A percentile compares a stretch with the other conserved stretches of the same genome.
Conservation (phyloP, 1,284 basidiomycete species). For the Stereum hirsutum region DNA sequence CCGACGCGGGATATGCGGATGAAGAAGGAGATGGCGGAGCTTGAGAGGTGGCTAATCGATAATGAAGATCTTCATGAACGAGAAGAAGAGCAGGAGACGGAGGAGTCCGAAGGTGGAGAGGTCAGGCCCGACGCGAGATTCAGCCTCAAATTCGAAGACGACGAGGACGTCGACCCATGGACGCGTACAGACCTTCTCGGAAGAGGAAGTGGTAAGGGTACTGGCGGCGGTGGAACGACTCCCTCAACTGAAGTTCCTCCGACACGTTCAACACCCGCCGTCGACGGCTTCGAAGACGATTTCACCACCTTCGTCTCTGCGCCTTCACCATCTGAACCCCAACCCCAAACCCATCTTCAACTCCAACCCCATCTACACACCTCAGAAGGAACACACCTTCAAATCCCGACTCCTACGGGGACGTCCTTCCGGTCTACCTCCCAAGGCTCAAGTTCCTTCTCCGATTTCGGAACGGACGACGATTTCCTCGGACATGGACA, state of each 20-base stretch:
- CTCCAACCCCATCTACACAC: too few relatives aligned
- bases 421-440: too few relatives aligned
- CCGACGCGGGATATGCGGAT: conserved; percentile 22
- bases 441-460: too few relatives aligned
- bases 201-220: too few relatives aligned
- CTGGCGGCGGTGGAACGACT: not conserved
- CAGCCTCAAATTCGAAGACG: not conserved
- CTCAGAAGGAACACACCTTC: too few relatives aligned
- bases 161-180: conserved; percentile 6
- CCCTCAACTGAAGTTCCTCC: not conserved
- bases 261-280: not conserved
- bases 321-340: conserved; percentile 13
- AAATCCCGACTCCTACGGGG: too few relatives aligned
- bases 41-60: conserved; percentile 55
- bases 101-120: conserved; percentile 1
- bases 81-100: conserved; percentile 11
- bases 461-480: too few relatives aligned
- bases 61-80: conserved; percentile 21
- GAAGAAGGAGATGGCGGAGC: conserved; percentile 44
- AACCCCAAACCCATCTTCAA: not conserved
- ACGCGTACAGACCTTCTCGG: not conserved
- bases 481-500: too few relatives aligned
- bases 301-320: conserved; percentile 64
- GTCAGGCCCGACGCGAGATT: not conserved
- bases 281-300: conserved; percentile 65